phyloP scores from a whole-genome alignment of 768 basidiomycete species.

The Hygrocybe punicea region DNA sequence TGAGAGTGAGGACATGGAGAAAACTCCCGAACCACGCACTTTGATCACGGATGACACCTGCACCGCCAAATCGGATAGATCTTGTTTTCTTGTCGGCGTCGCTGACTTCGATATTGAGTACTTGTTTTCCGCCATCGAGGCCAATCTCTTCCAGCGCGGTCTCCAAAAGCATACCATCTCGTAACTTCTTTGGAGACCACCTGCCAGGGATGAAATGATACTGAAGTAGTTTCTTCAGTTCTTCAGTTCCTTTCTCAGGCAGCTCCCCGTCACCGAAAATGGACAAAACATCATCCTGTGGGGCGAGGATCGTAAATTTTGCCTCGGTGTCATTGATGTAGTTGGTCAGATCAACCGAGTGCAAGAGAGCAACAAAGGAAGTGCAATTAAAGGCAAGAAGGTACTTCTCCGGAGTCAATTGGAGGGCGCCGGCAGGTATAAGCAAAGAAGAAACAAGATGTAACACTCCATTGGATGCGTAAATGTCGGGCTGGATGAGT shows the following conservation, averaged over 20 bases:
- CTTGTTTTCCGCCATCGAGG: conserved; percentile 65
- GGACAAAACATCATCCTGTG: conserved; percentile 78
- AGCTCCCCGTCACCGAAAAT: conserved; percentile 51
- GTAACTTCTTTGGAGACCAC: conserved; percentile 67
- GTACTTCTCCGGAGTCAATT: conserved; percentile 91
- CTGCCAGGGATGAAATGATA: conserved; percentile 92
- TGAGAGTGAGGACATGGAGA: neutral
- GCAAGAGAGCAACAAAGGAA: conserved; percentile 82
- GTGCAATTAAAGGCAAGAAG: conserved; percentile 91
- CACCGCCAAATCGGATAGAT: conserved; percentile 79
- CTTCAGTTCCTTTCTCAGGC: conserved; percentile 62
- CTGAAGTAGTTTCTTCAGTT: conserved; percentile 67
- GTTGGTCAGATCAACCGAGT: conserved; percentile 69
- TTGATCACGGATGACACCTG: conserved; percentile 70
- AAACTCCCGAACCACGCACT: conserved; percentile 47
- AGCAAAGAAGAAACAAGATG: conserved; percentile 86
- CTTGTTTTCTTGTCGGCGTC: conserved; percentile 45
- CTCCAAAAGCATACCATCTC: conserved; percentile 70
- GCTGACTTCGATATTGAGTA: conserved; percentile 64
- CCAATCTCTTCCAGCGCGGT: conserved; percentile 75
- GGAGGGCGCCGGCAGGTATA: conserved; percentile 68
- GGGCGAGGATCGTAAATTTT: conserved; percentile 87
- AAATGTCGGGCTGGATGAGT: conserved; percentile 76
- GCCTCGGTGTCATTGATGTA: conserved; percentile 68
- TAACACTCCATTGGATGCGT: conserved; percentile 91